Conservation (phyloP, 1,139 yeast genomes). For the Candida dubliniensis region DNA sequence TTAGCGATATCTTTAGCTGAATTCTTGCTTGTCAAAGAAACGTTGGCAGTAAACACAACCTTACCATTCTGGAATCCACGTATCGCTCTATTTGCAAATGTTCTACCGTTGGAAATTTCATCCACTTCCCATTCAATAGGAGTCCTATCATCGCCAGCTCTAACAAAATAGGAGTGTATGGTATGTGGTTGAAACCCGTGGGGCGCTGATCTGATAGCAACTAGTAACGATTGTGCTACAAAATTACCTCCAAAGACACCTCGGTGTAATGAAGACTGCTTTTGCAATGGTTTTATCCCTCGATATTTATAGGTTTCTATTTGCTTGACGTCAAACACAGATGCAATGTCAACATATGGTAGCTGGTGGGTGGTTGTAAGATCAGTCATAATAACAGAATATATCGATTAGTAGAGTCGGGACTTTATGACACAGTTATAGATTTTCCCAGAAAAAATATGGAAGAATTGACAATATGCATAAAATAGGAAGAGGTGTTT, state of each 20-base stretch:
- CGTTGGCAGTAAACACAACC: conserved; percentile 51
- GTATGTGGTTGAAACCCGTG: conserved; percentile 36
- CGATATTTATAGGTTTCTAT: conserved; percentile 19
- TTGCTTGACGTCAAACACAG: conserved; percentile 23
- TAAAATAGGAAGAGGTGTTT: too few species aligned
- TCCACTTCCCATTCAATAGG: conserved; percentile 36
- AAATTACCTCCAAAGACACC: conserved; percentile 39
- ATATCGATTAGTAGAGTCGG: too few species aligned
- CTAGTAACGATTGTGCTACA: conserved; percentile 36
- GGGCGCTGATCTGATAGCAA: conserved; percentile 28
- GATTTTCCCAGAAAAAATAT: too few species aligned
- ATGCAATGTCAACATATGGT: conserved; percentile 11
- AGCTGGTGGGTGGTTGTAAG: background rate
- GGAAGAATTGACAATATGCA: too few species aligned
- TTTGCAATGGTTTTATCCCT: conserved; percentile 24
- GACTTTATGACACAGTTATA: too few species aligned
- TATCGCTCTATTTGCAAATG: conserved; percentile 57
- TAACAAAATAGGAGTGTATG: conserved; percentile 33
- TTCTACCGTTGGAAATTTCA: conserved; percentile 51
- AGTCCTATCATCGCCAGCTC: conserved; percentile 22
- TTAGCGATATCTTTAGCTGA: conserved; percentile 20
- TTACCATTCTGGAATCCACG: conserved; percentile 55
- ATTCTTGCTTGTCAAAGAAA: conserved; percentile 47
- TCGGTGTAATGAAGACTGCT: conserved; percentile 24
- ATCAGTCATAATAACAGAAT: conserved; percentile 6